Conservation (phyloP, 2,329 filamentous ascomycete genomes). For the Escovopsis sp. region DNA sequence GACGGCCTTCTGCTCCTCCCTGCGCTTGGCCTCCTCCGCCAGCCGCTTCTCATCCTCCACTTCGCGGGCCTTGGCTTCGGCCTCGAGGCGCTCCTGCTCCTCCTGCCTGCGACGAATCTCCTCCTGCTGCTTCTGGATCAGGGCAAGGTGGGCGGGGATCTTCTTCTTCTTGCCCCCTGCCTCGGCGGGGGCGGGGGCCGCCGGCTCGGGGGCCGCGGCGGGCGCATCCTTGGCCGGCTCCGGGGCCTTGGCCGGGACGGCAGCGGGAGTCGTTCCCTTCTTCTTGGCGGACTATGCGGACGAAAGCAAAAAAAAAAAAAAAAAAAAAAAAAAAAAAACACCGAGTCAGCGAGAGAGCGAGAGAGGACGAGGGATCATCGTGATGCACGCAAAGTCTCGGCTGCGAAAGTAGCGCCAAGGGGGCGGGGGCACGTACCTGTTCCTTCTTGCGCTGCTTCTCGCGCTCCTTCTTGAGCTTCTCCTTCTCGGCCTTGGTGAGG, state of each 20-base stretch:
- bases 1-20: constrained; percentile 56
- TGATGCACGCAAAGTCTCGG: neutral
- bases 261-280: constrained; percentile 38
- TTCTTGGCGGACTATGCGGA: constrained; percentile 57
- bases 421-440: constrained; percentile 42
- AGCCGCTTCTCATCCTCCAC: constrained; percentile 51
- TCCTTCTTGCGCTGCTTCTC: constrained; percentile 99
- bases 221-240: constrained; percentile 28
- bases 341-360: neutral
- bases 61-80: constrained; percentile 49
- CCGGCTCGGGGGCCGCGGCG: constrained; percentile 31
- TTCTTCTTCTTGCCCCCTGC: constrained; percentile 75
- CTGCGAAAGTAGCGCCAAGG: neutral
- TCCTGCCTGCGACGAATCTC: constrained; percentile 52
- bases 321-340: constrained; percentile 2
- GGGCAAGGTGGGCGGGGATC: constrained; percentile 56
- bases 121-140: constrained; percentile 73
- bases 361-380: too few relatives aligned
- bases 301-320: constrained; percentile 2
- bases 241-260: constrained; percentile 19
- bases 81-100: constrained; percentile 44
- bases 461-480: constrained; percentile 92
- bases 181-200: constrained; percentile 22
- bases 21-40: constrained; percentile 53
- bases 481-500: constrained; percentile 96